A percentile compares a stretch with the other conserved stretches of the same genome.
These are phyloP conservation scores for Hypsizygus marmoreus DNA, from an alignment of 768 basidiomycete species.

Conservation along the genomic window DNA sequence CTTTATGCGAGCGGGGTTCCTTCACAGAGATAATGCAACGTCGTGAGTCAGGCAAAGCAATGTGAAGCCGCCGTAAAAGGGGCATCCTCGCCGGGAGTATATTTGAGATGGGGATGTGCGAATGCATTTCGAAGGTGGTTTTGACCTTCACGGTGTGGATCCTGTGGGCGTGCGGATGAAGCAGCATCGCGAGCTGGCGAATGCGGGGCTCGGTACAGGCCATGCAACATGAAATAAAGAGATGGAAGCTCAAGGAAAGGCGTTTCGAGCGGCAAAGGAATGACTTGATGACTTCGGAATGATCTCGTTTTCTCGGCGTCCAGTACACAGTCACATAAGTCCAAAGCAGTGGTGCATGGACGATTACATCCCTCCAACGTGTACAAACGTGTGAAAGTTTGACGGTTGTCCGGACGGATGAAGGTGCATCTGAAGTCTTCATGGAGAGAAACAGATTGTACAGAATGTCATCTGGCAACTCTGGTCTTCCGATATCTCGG, in stretches of 20 bases:
- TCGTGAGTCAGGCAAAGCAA: slow-evolving; percentile 5
- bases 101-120: background rate
- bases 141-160: slow-evolving; percentile 2
- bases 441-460: slow-evolving; percentile 13
- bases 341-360: slow-evolving; percentile 17
- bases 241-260: slow-evolving; percentile 13
- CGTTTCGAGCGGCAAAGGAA: slow-evolving; percentile 14
- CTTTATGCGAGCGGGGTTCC: slow-evolving; percentile 3
- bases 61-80: too few relatives aligned
- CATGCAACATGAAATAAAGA: slow-evolving; percentile 2
- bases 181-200: slow-evolving; percentile 3
- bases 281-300: slow-evolving; percentile 5
- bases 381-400: slow-evolving; percentile 17
- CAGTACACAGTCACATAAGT: slow-evolving; percentile 16
- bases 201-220: slow-evolving; percentile 10
- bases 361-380: slow-evolving; percentile 15
- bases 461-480: slow-evolving; percentile 17
- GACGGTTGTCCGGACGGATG: slow-evolving; percentile 9
- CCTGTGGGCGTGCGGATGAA: background rate
- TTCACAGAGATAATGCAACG: slow-evolving; percentile 8
- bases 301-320: slow-evolving; percentile 5
- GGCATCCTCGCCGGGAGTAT: slow-evolving; percentile 4
- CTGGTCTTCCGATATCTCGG: slow-evolving; percentile 1
- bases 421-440: slow-evolving; percentile 7
- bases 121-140: slow-evolving; percentile 1